These are phyloP conservation scores for Fusarium sarcochroum DNA, from an alignment of 2,329 filamentous ascomycete species.

Conservation along the genomic window DNA sequence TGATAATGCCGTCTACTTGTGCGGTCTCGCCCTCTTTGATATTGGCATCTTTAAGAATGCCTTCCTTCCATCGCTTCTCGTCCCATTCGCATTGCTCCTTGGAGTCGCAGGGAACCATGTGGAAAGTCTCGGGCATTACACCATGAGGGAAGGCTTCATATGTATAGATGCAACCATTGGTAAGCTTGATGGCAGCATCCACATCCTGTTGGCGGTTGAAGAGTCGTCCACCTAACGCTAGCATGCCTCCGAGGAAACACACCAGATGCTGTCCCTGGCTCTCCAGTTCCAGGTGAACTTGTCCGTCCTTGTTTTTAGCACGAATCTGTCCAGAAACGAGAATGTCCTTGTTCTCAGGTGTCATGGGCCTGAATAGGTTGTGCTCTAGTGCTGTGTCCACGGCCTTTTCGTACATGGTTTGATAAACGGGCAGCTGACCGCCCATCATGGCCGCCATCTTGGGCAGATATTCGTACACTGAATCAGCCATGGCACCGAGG, in stretches of 20 bases:
- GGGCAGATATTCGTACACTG: slow-evolving; percentile 86
- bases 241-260: slow-evolving; percentile 67
- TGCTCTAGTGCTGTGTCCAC: slow-evolving; percentile 69
- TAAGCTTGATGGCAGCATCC: slow-evolving; percentile 60
- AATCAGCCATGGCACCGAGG: slow-evolving; percentile 64
- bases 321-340: slow-evolving; percentile 64
- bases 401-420: slow-evolving; percentile 68
- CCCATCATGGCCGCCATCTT: slow-evolving; percentile 83
- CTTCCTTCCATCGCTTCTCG: slow-evolving; percentile 54
- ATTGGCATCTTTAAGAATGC: slow-evolving; percentile 43
- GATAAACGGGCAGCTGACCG: slow-evolving; percentile 68
- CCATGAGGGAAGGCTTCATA: slow-evolving; percentile 63
- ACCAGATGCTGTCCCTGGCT: slow-evolving; percentile 60
- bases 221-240: slow-evolving; percentile 63
- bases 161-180: slow-evolving; percentile 66
- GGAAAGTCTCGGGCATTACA: slow-evolving; percentile 67
- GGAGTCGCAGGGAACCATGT: slow-evolving; percentile 57
- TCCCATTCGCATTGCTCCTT: slow-evolving; percentile 56
- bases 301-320: slow-evolving; percentile 50
- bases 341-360: slow-evolving; percentile 65
- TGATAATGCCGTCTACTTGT: slow-evolving; percentile 47
- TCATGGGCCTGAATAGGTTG: slow-evolving; percentile 74
- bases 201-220: slow-evolving; percentile 59
- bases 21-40: slow-evolving; percentile 43
- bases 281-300: slow-evolving; percentile 52